Base-by-base conservation (phyloP, 495 filamentous ascomycete genomes). In the Talaromyces proteolyticus region DNA sequence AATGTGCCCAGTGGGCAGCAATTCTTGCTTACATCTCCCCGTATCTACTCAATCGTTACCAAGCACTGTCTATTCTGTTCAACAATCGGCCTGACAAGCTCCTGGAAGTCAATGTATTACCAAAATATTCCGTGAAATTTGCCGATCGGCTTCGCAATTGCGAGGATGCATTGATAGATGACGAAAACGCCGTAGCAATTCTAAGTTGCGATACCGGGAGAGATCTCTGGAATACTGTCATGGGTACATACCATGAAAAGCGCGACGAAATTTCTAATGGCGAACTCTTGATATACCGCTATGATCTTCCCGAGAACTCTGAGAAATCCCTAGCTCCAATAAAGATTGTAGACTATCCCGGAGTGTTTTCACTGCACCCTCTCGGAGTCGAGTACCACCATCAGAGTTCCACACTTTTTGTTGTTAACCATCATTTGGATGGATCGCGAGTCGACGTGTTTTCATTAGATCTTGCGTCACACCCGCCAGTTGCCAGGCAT, bases 371-470 rank as follows among this genome's bases (percentile, higher is more conserved):
- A 36, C 69, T 77, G 49, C 74, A 77, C 53, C 72, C 69, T 1
- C 57, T 77, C 0, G 74, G 74, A 7, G 55, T 77, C 37, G 68
- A 68, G 14, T 75, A 65, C 49, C 55, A 71, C 20, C 51, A 63
- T 18, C 25, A 47, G 10, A 69, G 57, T 11, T 59, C 55, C 5
- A 70, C 60, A 0, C 57, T 77, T 2, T 69, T 68, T 49, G 57
- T 53, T 14, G 51, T 57, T 37, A 58, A 55, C 42, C 55, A 67
- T 20, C 47, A 50, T 16, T 54, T 58, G 17, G 55, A 62, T 4
- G 61, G 64, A 0, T 70, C 77, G 2, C 69, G 70, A 5, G 50
- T 80, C 25, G 76, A 80, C 45, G 23, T 80, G 2, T 79, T 80
- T 53, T 59, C 68, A 40, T 71, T 79, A 24, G 60, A 68, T 21